These are phyloP conservation scores for Phoma herbarum DNA, from an alignment of 2,329 filamentous ascomycete genomes.

Conservation along the genomic window DNA sequence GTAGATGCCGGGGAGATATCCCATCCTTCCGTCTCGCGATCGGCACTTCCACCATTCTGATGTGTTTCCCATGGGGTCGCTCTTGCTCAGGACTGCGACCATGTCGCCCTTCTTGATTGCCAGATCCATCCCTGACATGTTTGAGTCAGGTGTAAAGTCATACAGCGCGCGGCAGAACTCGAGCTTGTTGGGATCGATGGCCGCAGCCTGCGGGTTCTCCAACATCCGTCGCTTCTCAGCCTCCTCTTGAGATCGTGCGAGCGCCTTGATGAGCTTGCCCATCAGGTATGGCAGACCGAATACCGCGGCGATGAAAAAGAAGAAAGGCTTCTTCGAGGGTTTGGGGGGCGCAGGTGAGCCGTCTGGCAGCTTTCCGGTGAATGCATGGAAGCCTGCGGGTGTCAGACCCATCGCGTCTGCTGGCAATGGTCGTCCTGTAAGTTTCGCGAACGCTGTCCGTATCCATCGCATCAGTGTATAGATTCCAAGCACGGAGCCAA, in stretches of 20 bases:
- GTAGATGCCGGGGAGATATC: slow-evolving; percentile 91
- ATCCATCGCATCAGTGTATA: slow-evolving; percentile 97
- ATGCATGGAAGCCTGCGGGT: slow-evolving; percentile 87
- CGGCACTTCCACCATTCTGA: slow-evolving; percentile 98
- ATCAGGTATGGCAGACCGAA: slow-evolving; percentile 97
- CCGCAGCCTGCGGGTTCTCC: slow-evolving; percentile 58
- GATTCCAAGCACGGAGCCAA: slow-evolving; percentile 92
- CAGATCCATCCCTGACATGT: slow-evolving; percentile 79
- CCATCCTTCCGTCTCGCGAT: slow-evolving; percentile 86
- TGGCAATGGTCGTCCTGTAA: slow-evolving; percentile 89
- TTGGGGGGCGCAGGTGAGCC: slow-evolving; percentile 71
- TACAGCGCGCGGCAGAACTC: slow-evolving; percentile 96
- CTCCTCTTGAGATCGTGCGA: slow-evolving; percentile 86
- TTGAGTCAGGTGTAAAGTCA: slow-evolving; percentile 86
- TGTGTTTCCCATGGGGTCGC: slow-evolving; percentile 87
- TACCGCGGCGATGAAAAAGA: slow-evolving; percentile 94
- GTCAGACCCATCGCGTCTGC: slow-evolving; percentile 88
- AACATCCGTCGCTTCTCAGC: slow-evolving; percentile 72
- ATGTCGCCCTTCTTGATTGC: slow-evolving; percentile 94
- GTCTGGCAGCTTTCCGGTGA: slow-evolving; percentile 76
- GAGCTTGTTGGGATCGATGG: slow-evolving; percentile 86
- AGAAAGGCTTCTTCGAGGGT: slow-evolving; percentile 91
- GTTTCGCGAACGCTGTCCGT: slow-evolving; percentile 86
- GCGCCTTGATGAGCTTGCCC: slow-evolving; percentile 89
- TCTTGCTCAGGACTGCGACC: slow-evolving; percentile 91